Percentiles rank a stretch among this genome's conserved stretches.
phyloP scores from a whole-genome alignment of 1,139 yeast genomes.

The Saccharomyces uvarum region DNA sequence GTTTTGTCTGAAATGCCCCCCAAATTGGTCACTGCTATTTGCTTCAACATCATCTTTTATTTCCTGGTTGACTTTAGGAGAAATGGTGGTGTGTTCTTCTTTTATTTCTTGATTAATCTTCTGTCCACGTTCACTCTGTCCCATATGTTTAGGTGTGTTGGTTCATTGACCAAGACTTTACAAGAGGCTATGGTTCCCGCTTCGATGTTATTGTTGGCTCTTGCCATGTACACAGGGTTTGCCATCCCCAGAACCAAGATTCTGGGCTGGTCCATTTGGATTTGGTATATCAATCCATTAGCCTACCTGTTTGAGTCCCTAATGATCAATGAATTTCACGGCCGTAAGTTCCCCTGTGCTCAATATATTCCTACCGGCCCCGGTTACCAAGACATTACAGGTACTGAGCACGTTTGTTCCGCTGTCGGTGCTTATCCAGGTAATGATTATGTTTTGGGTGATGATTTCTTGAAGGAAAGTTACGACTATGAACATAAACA shows the following conservation, averaged over 20 bases:
- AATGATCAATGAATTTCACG: constrained; percentile 47
- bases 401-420: constrained; percentile 47
- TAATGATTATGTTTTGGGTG: constrained; percentile 46
- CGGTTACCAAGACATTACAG: constrained; percentile 36
- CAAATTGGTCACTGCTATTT: constrained; percentile 46
- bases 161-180: constrained; percentile 52
- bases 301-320: constrained; percentile 62
- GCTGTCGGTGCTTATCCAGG: constrained; percentile 64
- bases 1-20: constrained; percentile 61
- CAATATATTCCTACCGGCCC: constrained; percentile 48
- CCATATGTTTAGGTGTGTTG: constrained; percentile 63
- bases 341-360: constrained; percentile 39
- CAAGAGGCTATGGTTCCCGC: constrained; percentile 72
- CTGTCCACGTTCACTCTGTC: constrained; percentile 58
- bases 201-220: constrained; percentile 49
- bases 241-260: constrained; percentile 59
- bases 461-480: constrained; percentile 44
- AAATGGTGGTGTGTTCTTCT: constrained; percentile 61
- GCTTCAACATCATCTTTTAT: constrained; percentile 56
- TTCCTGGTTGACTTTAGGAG: constrained; percentile 63
- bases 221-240: constrained; percentile 71
- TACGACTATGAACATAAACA: constrained; percentile 54
- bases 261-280: constrained; percentile 78
- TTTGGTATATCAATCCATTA: constrained; percentile 64
- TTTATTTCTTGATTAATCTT: constrained; percentile 49